Evolutionary conservation across 2,329 filamentous ascomycete genomes (phyloP).

Genomic region (Paecilomyces sp.): DNA sequence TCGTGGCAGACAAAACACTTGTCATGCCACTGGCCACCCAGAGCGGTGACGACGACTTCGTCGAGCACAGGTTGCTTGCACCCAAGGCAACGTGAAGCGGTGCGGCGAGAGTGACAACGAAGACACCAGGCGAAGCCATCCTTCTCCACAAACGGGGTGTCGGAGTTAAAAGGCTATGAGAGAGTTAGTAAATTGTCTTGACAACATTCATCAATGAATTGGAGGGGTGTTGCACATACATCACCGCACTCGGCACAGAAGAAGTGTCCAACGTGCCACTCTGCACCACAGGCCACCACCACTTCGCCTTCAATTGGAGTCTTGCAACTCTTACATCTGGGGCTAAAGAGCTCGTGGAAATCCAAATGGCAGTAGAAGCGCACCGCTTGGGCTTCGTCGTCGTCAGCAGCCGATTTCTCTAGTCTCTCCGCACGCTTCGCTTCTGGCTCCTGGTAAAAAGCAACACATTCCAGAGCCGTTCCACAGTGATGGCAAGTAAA

Average conservation of each 20-base stretch:
- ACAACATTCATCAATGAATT: background rate
- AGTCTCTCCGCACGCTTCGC: conserved; percentile 63
- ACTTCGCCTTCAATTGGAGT: conserved; percentile 96
- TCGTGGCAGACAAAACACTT: conserved; percentile 79
- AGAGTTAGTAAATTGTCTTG: conserved; percentile 8
- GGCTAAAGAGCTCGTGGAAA: conserved; percentile 91
- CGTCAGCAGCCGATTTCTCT: conserved; percentile 55
- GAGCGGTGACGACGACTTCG: conserved; percentile 78
- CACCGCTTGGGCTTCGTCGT: conserved; percentile 55
- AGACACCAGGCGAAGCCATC: conserved; percentile 98
- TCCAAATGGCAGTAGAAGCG: conserved; percentile 98
- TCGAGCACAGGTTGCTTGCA: conserved; percentile 82
- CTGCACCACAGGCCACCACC: conserved; percentile 83
- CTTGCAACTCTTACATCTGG: conserved; percentile 89
- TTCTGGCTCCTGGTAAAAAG: conserved; percentile 90
- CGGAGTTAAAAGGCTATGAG: conserved; percentile 48
- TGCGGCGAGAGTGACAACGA: conserved; percentile 83
- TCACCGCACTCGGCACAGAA: conserved; percentile 99
- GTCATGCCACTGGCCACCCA: conserved; percentile 91
- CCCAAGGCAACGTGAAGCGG: conserved; percentile 78
- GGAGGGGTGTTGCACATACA: conserved; percentile 25
- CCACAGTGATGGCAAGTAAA: conserved; percentile 85
- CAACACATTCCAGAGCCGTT: conserved; percentile 84
- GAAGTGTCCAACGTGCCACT: conserved; percentile 97
- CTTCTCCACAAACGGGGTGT: conserved; percentile 86